Evolutionary conservation across 257 asterid species (phyloP).

Genomic region (Primulina huaijiensis): DNA sequence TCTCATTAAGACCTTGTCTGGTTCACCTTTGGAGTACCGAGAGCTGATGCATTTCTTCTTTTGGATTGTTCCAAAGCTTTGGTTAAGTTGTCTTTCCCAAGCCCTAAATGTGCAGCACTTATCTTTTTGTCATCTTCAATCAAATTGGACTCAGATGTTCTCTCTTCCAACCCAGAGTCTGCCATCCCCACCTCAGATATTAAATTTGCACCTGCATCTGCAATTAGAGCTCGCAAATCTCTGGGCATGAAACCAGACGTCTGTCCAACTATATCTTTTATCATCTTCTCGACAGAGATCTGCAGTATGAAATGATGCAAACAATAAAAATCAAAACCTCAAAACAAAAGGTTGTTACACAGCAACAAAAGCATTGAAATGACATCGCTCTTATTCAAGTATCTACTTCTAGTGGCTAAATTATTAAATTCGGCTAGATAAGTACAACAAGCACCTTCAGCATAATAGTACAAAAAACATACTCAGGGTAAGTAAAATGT

Average conservation of each 20-base stretch:
- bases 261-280: conserved; percentile 85
- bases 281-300: conserved; percentile 68
- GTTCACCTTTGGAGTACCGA: conserved; percentile 94
- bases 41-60: conserved; percentile 93
- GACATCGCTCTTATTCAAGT: conserved; percentile 9
- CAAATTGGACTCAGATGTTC: conserved; percentile 34
- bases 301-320: conserved; percentile 38
- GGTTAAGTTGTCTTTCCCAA: conserved; percentile 65
- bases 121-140: conserved; percentile 32
- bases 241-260: conserved; percentile 97
- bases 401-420: conserved; percentile 9
- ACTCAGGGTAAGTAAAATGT: too few relatives aligned
- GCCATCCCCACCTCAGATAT: conserved; percentile 40
- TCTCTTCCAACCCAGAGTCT: conserved; percentile 36
- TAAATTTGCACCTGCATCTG: conserved; percentile 81
- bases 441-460: neutral
- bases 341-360: conserved; percentile 15
- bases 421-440: conserved; percentile 8
- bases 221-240: conserved; percentile 78
- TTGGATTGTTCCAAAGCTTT: conserved; percentile 88
- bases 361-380: conserved; percentile 16
- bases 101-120: conserved; percentile 34
- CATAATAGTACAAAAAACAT: neutral
- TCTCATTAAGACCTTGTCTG: conserved; percentile 8
- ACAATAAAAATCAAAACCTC: conserved; percentile 35